Conservation (phyloP, 2,329 filamentous ascomycete genomes). For the Fusarium euwallaceae region DNA sequence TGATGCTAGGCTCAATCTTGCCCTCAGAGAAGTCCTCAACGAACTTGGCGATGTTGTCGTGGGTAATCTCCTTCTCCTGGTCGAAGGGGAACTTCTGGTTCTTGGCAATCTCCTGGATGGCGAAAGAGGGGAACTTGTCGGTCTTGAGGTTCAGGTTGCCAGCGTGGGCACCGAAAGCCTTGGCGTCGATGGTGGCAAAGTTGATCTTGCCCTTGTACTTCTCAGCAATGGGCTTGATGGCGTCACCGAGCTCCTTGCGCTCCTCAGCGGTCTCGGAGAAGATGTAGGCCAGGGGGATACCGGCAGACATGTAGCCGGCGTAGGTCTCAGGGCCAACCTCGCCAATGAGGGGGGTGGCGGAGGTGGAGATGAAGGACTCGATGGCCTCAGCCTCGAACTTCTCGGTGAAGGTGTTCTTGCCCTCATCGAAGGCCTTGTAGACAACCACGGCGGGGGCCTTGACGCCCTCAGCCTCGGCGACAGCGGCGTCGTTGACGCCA, state of each 20-base stretch:
- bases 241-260: conserved; percentile 81
- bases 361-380: conserved; percentile 83
- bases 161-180: conserved; percentile 93
- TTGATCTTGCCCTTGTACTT: conserved; percentile 95
- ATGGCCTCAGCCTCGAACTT: conserved; percentile 87
- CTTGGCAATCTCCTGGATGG: conserved; percentile 94
- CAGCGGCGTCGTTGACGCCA: conserved; percentile 82
- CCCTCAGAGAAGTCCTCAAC: conserved; percentile 87
- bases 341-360: conserved; percentile 90
- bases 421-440: conserved; percentile 98
- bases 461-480: conserved; percentile 92
- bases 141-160: conserved; percentile 97
- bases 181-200: conserved; percentile 97
- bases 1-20: conserved; percentile 95
- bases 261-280: conserved; percentile 94
- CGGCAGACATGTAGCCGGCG: conserved; percentile 91
- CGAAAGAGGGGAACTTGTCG: conserved; percentile 96
- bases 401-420: conserved; percentile 84
- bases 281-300: conserved; percentile 95
- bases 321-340: conserved; percentile 99
- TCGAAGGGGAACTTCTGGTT: conserved; percentile 98
- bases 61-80: conserved; percentile 82
- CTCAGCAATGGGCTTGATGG: conserved; percentile 88
- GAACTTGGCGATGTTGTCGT: conserved; percentile 80
- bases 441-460: conserved; percentile 88